Evolutionary conservation across 306 rosid species (phyloP), one percentile per base, ranked within the genome.

Genomic region (Canavalia ensiformis): DNA sequence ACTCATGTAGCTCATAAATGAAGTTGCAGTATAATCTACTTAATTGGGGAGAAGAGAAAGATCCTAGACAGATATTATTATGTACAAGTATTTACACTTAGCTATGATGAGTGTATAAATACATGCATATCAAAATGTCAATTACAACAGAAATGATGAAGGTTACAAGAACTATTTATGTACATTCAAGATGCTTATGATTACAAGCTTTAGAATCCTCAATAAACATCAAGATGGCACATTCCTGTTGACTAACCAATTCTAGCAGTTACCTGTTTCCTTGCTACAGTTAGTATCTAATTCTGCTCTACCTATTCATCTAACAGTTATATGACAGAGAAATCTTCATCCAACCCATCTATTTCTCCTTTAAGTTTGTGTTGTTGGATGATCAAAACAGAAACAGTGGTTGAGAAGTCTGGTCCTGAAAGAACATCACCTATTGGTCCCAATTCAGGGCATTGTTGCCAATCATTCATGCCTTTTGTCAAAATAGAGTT

Each of bases 401-500:
- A 94, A 3, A 90, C 65, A 3, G 42, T 72, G 4, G 39, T 66
- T 0, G 91, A 89, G 81, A 94, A 94, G 58, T 90, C 98, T n/a
- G 94, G 81, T 12, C 98, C 97, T 0, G 98, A 89, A 74, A 94
- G 94, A 80, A 94, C 91, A 72, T 94, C 98, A 12, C 98, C 98
- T 3, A 94, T 86, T 1, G 97, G 92, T 47, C 98, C 98, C 41
- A 94, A 55, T 84, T 94, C 97, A 0, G 97, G 98, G 72, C 95
- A 90, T 9, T 91, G 97, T 79, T 94, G 92, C 98, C 97, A 94
- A 11, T 91, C 98, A 41, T 82, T 94, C 98, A 94, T 94, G 28
- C 97, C 98, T 12, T 65, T 77, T 7, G 97, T 94, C 83, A 94
- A 73, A 10, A 85, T 49, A 1, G 98, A 88, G 74, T 94, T 91